These are phyloP conservation scores for Thalassiosira exigua DNA, from an alignment of 352 stramenopile species.

Conservation along the genomic window DNA sequence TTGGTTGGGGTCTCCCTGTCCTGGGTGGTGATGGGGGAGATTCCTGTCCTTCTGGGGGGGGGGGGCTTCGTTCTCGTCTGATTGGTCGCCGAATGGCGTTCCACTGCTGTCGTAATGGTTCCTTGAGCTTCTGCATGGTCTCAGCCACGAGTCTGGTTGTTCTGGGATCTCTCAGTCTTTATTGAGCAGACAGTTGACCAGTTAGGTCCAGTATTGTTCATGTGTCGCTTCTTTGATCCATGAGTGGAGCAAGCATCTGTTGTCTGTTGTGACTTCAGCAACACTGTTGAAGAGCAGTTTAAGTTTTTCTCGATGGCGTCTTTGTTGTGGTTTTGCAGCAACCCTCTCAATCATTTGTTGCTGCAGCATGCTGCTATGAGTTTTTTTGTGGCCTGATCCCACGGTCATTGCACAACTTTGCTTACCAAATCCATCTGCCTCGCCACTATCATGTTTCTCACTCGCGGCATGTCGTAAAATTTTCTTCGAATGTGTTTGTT, in stretches of 20 bases:
- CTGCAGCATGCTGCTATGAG: constrained; percentile 25
- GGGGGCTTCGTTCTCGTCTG: too few relatives aligned
- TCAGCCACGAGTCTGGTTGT: not conserved
- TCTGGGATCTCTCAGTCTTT: not conserved
- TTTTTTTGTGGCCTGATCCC: not conserved
- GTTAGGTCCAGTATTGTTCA: constrained; percentile 20
- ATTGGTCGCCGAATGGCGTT: too few relatives aligned
- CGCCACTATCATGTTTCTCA: constrained; percentile 9
- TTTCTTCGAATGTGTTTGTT: constrained; percentile 22
- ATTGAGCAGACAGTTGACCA: constrained; percentile 11
- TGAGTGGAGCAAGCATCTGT: constrained; percentile 3
- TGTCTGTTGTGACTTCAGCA: constrained; percentile 13
- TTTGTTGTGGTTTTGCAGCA: constrained; percentile 24
- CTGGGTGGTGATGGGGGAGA: not conserved
- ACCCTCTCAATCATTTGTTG: constrained; percentile 16
- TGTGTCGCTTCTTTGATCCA: constrained; percentile 28
- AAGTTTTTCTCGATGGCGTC: constrained; percentile 22
- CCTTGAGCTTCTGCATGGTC: not conserved
- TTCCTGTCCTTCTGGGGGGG: not conserved
- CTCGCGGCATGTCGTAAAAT: constrained; percentile 32
- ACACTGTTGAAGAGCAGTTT: constrained; percentile 19
- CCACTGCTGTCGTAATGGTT: too few relatives aligned
- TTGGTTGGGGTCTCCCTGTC: not conserved
- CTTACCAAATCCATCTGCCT: constrained; percentile 26
- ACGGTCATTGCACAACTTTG: constrained; percentile 15